Percentiles rank a stretch among this genome's conserved stretches.
Conservation (phyloP, 2,329 filamentous ascomycete genomes). For the Aspergillus costaricaensis region DNA sequence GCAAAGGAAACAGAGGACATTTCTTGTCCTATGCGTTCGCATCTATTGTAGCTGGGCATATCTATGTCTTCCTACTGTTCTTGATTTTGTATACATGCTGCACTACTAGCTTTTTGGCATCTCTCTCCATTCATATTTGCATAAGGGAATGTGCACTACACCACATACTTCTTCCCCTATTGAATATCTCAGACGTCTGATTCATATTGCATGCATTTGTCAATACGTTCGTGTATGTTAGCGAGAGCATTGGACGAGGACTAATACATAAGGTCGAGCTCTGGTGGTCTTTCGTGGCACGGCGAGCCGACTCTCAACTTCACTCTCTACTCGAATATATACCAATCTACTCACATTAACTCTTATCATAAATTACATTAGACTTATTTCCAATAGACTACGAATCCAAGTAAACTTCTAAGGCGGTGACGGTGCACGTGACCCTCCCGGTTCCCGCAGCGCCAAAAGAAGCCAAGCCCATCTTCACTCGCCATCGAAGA, state of each 20-base stretch:
- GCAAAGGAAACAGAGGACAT: slow-evolving; percentile 40
- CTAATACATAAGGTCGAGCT: background rate
- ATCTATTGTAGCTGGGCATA: slow-evolving; percentile 27
- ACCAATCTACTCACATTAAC: background rate
- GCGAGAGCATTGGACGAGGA: background rate
- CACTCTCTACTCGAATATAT: background rate
- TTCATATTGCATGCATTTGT: background rate
- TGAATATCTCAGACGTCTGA: background rate
- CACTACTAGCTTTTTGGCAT: background rate
- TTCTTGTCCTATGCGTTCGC: slow-evolving; percentile 42
- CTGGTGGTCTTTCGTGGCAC: background rate
- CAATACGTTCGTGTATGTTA: background rate
- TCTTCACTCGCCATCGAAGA: slow-evolving; percentile 9
- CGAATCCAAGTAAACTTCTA: background rate
- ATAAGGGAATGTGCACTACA: background rate
- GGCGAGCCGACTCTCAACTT: background rate
- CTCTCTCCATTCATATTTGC: background rate
- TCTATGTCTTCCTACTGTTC: background rate
- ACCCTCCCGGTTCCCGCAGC: background rate
- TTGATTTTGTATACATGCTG: background rate
- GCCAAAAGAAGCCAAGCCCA: slow-evolving; percentile 21
- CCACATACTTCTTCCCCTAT: background rate
- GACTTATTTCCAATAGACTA: too few relatives aligned
- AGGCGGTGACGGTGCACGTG: background rate
- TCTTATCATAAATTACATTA: too few relatives aligned